phyloP scores from a whole-genome alignment of 306 rosid species.

The Acmispon strigosus region DNA sequence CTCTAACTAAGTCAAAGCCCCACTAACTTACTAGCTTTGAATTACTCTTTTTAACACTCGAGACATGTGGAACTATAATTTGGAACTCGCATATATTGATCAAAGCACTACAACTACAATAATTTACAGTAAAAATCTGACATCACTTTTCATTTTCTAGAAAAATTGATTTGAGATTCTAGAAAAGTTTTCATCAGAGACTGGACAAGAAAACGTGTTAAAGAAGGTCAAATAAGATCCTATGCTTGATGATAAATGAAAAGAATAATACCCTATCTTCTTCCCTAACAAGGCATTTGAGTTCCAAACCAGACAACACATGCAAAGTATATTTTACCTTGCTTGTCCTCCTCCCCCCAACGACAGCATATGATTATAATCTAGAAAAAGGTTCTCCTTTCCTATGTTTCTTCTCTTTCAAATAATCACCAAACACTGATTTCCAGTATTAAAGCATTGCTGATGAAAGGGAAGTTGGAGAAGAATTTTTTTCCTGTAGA shows the following conservation, averaged over 20 bases:
- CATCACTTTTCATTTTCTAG: not conserved
- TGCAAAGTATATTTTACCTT: slow-evolving; percentile 60
- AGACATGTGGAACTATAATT: no score
- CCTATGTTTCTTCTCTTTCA: slow-evolving; percentile 38
- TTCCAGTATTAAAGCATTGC: not conserved
- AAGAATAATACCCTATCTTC: slow-evolving; percentile 41
- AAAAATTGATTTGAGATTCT: not conserved
- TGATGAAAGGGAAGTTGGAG: slow-evolving; percentile 18
- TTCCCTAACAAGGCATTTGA: slow-evolving; percentile 37
- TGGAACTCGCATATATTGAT: no score
- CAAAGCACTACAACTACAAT: no score
- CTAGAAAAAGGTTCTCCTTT: no score
- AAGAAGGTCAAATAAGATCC: slow-evolving; percentile 11
- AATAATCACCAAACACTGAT: slow-evolving; percentile 25
- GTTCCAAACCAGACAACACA: slow-evolving; percentile 44
- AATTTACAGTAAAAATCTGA: slow-evolving; percentile 16
- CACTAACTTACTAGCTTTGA: no score
- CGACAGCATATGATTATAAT: no score
- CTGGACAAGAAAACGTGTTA: not conserved
- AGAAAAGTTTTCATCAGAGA: not conserved
- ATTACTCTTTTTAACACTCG: no score
- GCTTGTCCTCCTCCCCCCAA: no score
- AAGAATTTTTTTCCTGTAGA: not conserved
- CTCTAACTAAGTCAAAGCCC: no score
- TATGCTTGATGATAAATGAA: slow-evolving; percentile 26